Base-by-base conservation (phyloP, 2,329 filamentous ascomycete species). In the Diaporthe capsici region DNA sequence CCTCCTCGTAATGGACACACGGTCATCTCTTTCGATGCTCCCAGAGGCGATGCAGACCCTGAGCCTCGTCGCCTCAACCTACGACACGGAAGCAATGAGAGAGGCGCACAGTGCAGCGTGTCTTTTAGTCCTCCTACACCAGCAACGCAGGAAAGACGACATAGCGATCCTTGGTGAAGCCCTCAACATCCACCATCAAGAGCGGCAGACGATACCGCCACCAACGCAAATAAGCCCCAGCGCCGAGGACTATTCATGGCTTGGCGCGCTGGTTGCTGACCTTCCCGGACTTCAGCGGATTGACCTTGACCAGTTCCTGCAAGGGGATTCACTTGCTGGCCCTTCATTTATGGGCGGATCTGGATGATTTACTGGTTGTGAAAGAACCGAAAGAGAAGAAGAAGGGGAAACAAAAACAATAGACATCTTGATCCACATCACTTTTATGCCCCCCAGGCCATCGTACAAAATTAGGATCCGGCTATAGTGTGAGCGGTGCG, bases 91-190 rank as follows among this genome's bases (percentile, higher is more conserved):
- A 17, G 85, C 85, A 1, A 87, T 89, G 76, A 86, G 86, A 8
- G 90, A 91, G 77, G 89, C 89, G 0, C 82, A 90, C 25, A 87
- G 86, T 20, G 90, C 89, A 0, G 89, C 90, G 0, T 89, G 88
- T 17, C 80, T 90, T 34, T 84, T 92, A 22, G 85, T 91, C 15
- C 81, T 87, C 0, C 81, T 91, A 58, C 88, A 90, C 55, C 87
- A 90, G 74, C 83, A 85, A 9, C 82, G 85, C n/a, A 89, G 88
- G 71, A 86, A 89, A 75, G 86, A 88, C 25, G 83, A 84, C 13
- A 81, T 84, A 0, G 80, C 81, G 0, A 76, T 81, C 0, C 80
- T 90, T 7, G 80, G 79, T 0, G 82, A 85, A n/a, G 82, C 87
- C 0, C 76, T 87, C 10, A 83, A 51, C 79, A 78, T 0, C 84